phyloP scores from a whole-genome alignment of 2,329 filamentous ascomycete species.

The Talaromyces rugulosus region DNA sequence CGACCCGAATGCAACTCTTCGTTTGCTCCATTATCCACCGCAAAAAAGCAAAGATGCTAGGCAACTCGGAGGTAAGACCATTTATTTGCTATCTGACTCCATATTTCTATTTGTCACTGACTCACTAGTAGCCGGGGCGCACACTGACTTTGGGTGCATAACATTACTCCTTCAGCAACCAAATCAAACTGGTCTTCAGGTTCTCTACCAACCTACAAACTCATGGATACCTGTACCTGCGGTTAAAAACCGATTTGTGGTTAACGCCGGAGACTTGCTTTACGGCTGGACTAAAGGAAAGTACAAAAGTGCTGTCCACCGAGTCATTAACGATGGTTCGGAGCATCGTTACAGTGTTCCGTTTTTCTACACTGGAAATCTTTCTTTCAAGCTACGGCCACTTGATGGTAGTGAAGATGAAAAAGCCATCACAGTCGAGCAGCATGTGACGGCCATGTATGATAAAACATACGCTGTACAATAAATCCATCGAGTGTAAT shows the following conservation, averaged over 20 bases:
- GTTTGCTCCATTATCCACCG: conserved; percentile 5
- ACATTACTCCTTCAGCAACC: conserved; percentile 39
- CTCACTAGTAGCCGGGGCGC: conserved; percentile 32
- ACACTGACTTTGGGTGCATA: conserved; percentile 42
- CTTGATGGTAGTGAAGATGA: not conserved
- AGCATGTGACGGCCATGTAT: not conserved
- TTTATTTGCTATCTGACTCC: not conserved
- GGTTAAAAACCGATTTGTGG: conserved; percentile 15
- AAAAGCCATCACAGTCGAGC: not conserved
- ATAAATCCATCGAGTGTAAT: not conserved
- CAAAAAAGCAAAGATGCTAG: conserved; percentile 1
- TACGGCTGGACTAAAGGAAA: conserved; percentile 41
- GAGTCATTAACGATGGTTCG: conserved; percentile 40
- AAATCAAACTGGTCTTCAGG: conserved; percentile 35
- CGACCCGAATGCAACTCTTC: not conserved
- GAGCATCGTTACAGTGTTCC: conserved; percentile 39
- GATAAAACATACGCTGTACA: not conserved
- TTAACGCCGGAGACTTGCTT: conserved; percentile 37
- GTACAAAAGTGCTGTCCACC: conserved; percentile 40
- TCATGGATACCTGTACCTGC: not conserved
- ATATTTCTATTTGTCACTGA: not conserved
- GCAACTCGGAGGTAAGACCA: conserved; percentile 12
- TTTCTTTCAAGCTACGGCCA: not conserved
- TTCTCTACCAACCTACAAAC: conserved; percentile 20
- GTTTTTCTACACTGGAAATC: conserved; percentile 43